These are phyloP conservation scores for Paraphaeosphaeria minitans DNA, from an alignment of 2,329 filamentous ascomycete species.

Conservation along the genomic window DNA sequence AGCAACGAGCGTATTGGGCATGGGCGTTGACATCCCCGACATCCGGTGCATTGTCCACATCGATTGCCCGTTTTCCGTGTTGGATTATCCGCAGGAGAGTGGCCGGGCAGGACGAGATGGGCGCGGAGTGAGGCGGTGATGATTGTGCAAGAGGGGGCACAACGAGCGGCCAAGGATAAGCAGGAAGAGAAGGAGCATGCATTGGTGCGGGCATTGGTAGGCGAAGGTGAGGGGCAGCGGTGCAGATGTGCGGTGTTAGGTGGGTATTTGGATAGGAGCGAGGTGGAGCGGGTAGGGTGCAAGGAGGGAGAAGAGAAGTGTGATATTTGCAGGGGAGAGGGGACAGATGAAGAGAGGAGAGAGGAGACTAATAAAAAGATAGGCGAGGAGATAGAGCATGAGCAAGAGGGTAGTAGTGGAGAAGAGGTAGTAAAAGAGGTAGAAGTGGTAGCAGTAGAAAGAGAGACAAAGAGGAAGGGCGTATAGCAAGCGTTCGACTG, in stretches of 20 bases:
- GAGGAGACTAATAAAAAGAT: no score
- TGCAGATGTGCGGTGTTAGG: slow-evolving; percentile 16
- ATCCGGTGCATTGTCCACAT: no score
- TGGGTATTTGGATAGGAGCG: slow-evolving; percentile 15
- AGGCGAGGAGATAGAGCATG: background rate
- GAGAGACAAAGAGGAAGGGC: slow-evolving; percentile 1
- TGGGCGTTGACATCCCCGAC: no score
- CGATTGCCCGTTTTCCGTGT: no score
- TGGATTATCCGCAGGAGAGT: no score
- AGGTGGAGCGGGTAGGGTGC: slow-evolving; percentile 11
- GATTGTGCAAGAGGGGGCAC: no score
- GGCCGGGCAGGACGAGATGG: no score
- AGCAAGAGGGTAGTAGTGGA: background rate
- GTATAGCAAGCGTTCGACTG: background rate
- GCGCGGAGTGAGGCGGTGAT: no score
- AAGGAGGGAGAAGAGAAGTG: slow-evolving; percentile 12
- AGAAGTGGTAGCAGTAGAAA: background rate
- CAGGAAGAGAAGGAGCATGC: no score
- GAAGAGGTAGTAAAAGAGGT: background rate
- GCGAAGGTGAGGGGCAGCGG: slow-evolving; percentile 3
- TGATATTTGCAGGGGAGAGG: slow-evolving; percentile 2
- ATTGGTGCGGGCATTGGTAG: slow-evolving; percentile 9
- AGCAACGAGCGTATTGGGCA: no score
- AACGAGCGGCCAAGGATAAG: no score
- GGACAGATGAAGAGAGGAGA: background rate